Percentiles rank a stretch among this genome's conserved stretches.
Conservation (phyloP, 176 grass and related monocot genomes). For the Oryza punctata region DNA sequence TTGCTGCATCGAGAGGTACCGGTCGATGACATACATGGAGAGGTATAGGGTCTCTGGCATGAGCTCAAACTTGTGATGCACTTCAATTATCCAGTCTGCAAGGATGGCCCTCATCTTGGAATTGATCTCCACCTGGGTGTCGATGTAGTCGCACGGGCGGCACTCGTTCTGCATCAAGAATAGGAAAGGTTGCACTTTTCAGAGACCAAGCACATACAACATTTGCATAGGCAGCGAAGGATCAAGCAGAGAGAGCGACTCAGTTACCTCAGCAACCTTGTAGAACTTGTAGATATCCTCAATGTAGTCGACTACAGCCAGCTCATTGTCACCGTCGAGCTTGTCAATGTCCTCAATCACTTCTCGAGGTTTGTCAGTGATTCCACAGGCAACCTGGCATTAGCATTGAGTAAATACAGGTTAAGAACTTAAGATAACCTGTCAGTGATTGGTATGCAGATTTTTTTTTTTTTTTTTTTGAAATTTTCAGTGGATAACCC, state of each 20-base stretch:
- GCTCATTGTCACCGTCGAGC: slow-evolving; percentile 55
- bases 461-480: background rate
- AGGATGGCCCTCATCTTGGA: slow-evolving; percentile 91
- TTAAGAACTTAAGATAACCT: no score
- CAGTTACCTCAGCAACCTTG: slow-evolving; percentile 68
- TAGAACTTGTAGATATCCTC: slow-evolving; percentile 90
- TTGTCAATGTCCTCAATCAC: slow-evolving; percentile 76
- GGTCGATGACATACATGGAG: slow-evolving; percentile 71
- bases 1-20: slow-evolving; percentile 66
- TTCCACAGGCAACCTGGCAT: slow-evolving; percentile 56
- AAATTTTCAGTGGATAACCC: background rate
- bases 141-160: slow-evolving; percentile 72
- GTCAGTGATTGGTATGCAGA: background rate
- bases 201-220: slow-evolving; percentile 3
- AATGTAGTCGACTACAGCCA: slow-evolving; percentile 85
- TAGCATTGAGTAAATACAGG: background rate
- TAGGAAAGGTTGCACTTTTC: slow-evolving; percentile 11
- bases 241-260: background rate
- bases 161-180: slow-evolving; percentile 49
- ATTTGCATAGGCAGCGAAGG: background rate
- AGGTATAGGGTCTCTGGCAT: slow-evolving; percentile 90
- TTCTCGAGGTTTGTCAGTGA: slow-evolving; percentile 47
- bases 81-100: slow-evolving; percentile 89
- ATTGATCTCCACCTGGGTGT: slow-evolving; percentile 81
- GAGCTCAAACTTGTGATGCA: slow-evolving; percentile 91